Evolutionary conservation across 441 rosid genomes (phyloP).

Genomic region (Gossypium laxum): DNA sequence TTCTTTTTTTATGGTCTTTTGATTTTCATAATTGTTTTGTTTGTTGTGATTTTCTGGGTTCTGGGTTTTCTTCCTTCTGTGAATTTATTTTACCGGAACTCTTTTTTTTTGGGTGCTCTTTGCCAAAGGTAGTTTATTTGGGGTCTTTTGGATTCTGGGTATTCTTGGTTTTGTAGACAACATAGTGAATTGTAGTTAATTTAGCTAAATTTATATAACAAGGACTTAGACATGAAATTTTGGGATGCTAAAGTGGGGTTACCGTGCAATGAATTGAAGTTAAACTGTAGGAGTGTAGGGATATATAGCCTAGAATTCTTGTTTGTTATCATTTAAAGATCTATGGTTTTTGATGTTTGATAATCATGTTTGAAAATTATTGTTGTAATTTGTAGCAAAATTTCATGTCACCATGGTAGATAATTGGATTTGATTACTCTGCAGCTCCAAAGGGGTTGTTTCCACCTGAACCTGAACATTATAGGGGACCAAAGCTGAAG

Average conservation of each 20-base stretch:
- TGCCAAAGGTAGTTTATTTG: conserved; percentile 9
- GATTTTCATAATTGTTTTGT: not conserved
- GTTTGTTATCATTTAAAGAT: not conserved
- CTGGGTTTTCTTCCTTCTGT: conserved; percentile 15
- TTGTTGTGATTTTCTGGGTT: conserved; percentile 17
- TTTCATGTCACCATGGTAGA: not conserved
- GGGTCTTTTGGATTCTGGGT: conserved; percentile 21
- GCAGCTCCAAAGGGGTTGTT: conserved; percentile 96
- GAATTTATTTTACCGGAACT: not conserved
- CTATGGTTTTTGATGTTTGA: conserved; percentile 6
- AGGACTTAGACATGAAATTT: not conserved
- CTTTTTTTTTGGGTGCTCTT: not conserved
- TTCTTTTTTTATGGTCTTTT: not conserved
- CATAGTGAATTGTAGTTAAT: not conserved
- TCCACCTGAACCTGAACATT: conserved; percentile 84
- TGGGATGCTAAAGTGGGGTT: not conserved
- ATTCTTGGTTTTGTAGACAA: not conserved
- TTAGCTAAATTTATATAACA: not conserved
- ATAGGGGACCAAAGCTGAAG: conserved; percentile 86
- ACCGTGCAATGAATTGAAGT: conserved; percentile 5
- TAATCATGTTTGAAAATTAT: not conserved
- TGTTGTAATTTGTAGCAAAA: not conserved
- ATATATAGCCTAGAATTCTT: not conserved
- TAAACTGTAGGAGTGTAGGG: not conserved
- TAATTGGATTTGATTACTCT: not conserved